phyloP scores from a whole-genome alignment of 805 yeast genomes.

The Kurtzmaniella fragi region DNA sequence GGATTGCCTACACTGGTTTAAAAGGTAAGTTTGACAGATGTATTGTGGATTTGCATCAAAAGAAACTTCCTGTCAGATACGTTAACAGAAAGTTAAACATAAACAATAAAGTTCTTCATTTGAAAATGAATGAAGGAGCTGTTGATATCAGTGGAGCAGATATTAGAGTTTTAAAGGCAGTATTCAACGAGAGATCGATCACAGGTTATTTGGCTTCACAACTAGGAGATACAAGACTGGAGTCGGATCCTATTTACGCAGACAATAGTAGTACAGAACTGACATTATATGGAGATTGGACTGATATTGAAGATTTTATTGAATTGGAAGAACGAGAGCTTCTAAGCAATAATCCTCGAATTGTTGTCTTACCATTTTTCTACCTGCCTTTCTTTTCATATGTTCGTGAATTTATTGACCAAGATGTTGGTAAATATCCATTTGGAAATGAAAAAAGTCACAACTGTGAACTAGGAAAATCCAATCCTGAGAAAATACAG shows the following conservation, averaged over 20 bases:
- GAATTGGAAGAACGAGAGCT: constrained; percentile 56
- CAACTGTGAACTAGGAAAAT: constrained; percentile 52
- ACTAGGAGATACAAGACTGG: constrained; percentile 4
- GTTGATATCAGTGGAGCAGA: constrained; percentile 67
- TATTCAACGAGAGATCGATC: constrained; percentile 51
- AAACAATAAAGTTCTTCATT: constrained; percentile 37
- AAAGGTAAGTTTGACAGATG: constrained; percentile 32
- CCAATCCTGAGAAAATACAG: constrained; percentile 55
- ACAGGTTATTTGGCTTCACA: constrained; percentile 19
- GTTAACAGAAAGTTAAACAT: constrained; percentile 34
- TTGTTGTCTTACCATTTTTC: constrained; percentile 43
- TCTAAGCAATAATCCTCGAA: constrained; percentile 35
- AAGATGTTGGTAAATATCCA: constrained; percentile 44
- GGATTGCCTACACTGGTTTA: constrained; percentile 33
- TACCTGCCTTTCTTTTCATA: constrained; percentile 58
- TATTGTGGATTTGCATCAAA: constrained; percentile 35
- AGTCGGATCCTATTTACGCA: background rate
- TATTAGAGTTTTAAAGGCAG: constrained; percentile 59
- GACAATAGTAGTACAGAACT: background rate
- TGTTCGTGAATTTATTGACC: constrained; percentile 47
- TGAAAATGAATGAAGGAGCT: constrained; percentile 64
- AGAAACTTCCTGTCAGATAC: constrained; percentile 31
- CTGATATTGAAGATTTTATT: constrained; percentile 67
- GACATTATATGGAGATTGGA: constrained; percentile 41
- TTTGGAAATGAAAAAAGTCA: constrained; percentile 64